Evolutionary conservation across 2,329 filamentous ascomycete genomes (phyloP), one percentile per base, ranked within the genome.

Genomic region (Coniochaeta sp.): DNA sequence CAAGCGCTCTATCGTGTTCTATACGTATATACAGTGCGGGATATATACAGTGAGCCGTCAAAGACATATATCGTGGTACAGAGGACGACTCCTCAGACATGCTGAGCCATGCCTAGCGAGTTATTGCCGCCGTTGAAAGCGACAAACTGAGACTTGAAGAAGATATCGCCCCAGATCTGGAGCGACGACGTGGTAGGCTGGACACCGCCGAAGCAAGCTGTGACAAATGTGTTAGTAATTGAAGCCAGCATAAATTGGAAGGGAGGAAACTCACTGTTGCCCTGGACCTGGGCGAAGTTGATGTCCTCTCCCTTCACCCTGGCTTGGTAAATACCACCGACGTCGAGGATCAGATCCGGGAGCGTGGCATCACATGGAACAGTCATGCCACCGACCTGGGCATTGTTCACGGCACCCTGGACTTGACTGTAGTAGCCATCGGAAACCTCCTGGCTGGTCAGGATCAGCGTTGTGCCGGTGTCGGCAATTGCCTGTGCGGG

Each of bases 121-220:
- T 78, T 81, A 72, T 84, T 83, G 52, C 79, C 81, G 36, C 74
- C 78, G 68, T 84, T 79, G 68, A 85, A 85, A 17, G 76, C 81
- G 26, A 85, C 80, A 65, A 83, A 84, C 67, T 84, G 80, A 34
- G 80, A 81, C 74, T 85, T 85, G 75, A 86, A 85, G 69, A 86
- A 80, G 66, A 85, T 79, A 67, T 85, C 82, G 19, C 83, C 83
- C 67, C 82, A 85, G 69, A 91, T 86, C 72, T 86, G 83, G 40
- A 88, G 71, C 31, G 75, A 73, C 16, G 75, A 74, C 1, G 79
- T 76, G 55, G 82, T 83, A 34, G 81, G 78, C 74, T 90, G 88
- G 19, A 90, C 73, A 65, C 86, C 87, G 62, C 87, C 88, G 65
- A 88, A 89, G 76, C 88, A 90, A 60, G 77, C 79, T 81, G 60